A percentile compares a stretch with the other conserved stretches of the same genome.
Conservation (phyloP, 768 basidiomycete genomes). For the Lentinula sp. region DNA sequence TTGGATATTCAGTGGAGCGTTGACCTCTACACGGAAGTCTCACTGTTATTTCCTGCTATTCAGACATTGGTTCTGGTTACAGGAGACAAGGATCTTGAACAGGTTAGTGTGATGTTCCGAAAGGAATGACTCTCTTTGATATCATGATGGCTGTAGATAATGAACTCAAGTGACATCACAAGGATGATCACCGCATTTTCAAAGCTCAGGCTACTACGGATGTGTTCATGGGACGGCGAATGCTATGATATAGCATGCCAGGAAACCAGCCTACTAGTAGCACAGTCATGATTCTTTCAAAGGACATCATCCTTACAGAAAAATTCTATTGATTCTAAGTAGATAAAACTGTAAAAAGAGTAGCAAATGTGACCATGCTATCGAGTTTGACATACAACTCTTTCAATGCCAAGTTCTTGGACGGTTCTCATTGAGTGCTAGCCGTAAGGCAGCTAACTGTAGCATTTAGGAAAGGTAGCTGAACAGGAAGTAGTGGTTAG, state of each 20-base stretch:
- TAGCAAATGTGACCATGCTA: too few species aligned
- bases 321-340: not conserved
- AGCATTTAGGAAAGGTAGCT: too few species aligned
- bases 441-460: too few species aligned
- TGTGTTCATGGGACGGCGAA: not conserved
- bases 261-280: not conserved
- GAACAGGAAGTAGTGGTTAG: too few species aligned
- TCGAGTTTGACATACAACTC: too few species aligned
- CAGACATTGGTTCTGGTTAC: not conserved
- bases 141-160: not conserved
- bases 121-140: not conserved
- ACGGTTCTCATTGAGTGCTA: too few species aligned
- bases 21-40: conserved; percentile 12
- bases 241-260: not conserved
- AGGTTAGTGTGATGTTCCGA: not conserved
- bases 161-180: not conserved
- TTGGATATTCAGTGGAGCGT: not conserved
- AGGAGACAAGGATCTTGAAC: not conserved
- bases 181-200: not conserved
- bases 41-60: conserved; percentile 12
- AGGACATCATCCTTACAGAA: not conserved
- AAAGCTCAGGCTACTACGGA: not conserved
- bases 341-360: too few species aligned
- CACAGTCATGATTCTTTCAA: not conserved
- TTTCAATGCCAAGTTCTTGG: too few species aligned